phyloP scores from a whole-genome alignment of 2,329 filamentous ascomycete genomes.

The Rasamsonia emersonii region DNA sequence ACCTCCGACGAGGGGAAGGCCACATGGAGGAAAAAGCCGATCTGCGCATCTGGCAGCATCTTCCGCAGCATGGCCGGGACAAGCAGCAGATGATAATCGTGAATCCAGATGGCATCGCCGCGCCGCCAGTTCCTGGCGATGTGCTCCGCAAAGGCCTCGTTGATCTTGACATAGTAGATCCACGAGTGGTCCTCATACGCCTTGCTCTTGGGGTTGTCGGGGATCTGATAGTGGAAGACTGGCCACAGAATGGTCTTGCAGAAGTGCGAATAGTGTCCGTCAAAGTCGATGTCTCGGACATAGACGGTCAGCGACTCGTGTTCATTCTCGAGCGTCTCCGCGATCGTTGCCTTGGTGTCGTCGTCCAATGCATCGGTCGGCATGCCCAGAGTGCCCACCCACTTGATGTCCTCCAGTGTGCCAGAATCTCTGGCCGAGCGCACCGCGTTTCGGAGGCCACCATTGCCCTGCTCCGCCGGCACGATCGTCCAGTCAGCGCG shows the following conservation, averaged over 20 bases:
- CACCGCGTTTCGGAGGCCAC: constrained; percentile 80
- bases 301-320: constrained; percentile 77
- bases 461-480: constrained; percentile 83
- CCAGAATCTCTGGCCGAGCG: constrained; percentile 65
- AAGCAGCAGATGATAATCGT: constrained; percentile 88
- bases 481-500: constrained; percentile 76
- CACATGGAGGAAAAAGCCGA: constrained; percentile 91
- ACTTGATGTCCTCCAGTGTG: constrained; percentile 66
- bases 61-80: constrained; percentile 85
- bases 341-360: constrained; percentile 71
- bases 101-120: constrained; percentile 87
- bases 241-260: constrained; percentile 98
- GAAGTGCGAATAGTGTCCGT: constrained; percentile 90
- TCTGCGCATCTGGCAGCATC: constrained; percentile 79
- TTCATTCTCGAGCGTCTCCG: constrained; percentile 70
- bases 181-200: constrained; percentile 96
- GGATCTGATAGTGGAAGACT: constrained; percentile 96
- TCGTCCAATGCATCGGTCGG: constrained; percentile 77
- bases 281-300: constrained; percentile 82
- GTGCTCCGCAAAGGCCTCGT: constrained; percentile 85
- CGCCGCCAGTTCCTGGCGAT: constrained; percentile 89
- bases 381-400: constrained; percentile 89
- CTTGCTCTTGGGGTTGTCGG: constrained; percentile 96
- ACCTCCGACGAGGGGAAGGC: constrained; percentile 95
- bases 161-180: constrained; percentile 87